Evolutionary conservation across 2,329 filamentous ascomycete genomes (phyloP), one percentile per base, ranked within the genome.

Genomic region (Emericellopsis atlantica): DNA sequence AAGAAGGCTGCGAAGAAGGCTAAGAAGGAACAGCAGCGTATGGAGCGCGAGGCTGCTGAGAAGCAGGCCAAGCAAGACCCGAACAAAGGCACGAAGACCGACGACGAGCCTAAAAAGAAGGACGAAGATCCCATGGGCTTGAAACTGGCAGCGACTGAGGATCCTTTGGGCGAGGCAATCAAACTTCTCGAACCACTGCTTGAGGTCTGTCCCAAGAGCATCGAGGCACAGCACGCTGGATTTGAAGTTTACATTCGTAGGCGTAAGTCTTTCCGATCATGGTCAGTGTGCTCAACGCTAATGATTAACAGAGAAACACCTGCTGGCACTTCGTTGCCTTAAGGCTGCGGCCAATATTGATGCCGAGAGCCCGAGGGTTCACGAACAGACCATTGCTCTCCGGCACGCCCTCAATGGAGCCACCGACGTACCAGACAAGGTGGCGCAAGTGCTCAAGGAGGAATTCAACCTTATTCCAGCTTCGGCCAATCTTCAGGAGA

Each of bases 1-100:
- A 94, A 90, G 67, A 94, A 90, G 68, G 86, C 84, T 0, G 72
- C 82, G 23, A 94, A 94, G 68, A 95, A 94, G 66, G 85, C 87
- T 1, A 86, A 82, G 62, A 92, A 85, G 57, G 86, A 90, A 51
- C 60, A 64, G 44, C 63, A 68, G 51, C 60, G 64, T 11, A 46
- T 81, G 29, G 84, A 89, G 58, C 80, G 85, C 53, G 81, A 85
- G 49, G 85, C 88, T 33, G 81, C 81, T 22, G 86, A 88, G 49
- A 85, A 79, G 54, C 76, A 77, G 16, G 79, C 82, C 31, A 85
- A 86, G 67, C 81, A 82, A 48, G 88, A 94, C 48, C 85, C 87
- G 6, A 87, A 93, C 58, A 90, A 88, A 66, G 71, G 75, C 22
- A 73, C 74, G 39, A 69, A 77, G 41, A 74, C 74, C 34, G 75